phyloP scores from a whole-genome alignment of 495 filamentous ascomycete species.

The Halenospora varia region DNA sequence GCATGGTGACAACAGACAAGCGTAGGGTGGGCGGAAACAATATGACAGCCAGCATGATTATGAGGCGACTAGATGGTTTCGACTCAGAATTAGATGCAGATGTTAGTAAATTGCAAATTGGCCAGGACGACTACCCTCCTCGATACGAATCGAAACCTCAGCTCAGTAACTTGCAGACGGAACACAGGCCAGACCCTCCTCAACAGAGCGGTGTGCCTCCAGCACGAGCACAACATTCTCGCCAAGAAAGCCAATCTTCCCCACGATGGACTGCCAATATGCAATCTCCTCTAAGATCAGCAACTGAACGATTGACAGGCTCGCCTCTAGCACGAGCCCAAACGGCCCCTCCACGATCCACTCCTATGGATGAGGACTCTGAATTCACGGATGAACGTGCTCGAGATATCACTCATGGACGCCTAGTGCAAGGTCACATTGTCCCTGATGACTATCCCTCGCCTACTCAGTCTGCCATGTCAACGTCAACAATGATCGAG shows the following conservation, averaged over 20 bases:
- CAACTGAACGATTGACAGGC: slow-evolving; percentile 1
- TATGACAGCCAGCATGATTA: slow-evolving; percentile 67
- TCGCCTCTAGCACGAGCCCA: slow-evolving; percentile 22
- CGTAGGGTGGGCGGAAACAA: slow-evolving; percentile 56
- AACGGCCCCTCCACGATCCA: slow-evolving; percentile 8
- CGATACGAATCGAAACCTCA: slow-evolving; percentile 5
- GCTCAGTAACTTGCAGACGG: slow-evolving; percentile 1
- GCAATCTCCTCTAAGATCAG: slow-evolving; percentile 15
- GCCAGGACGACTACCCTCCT: slow-evolving; percentile 18
- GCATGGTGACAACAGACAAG: slow-evolving; percentile 91
- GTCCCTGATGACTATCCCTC: slow-evolving; percentile 93
- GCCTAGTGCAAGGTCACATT: slow-evolving; percentile 92
- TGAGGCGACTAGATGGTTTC: slow-evolving; percentile 34
- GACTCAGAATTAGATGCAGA: slow-evolving; percentile 33
- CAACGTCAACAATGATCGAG: slow-evolving; percentile 43
- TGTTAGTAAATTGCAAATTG: slow-evolving; percentile 35
- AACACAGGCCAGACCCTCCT: slow-evolving; percentile 3
- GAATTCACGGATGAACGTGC: slow-evolving; percentile 87
- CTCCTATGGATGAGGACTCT: slow-evolving; percentile 41
- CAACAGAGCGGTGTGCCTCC: slow-evolving; percentile 3
- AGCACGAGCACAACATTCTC: slow-evolving; percentile 7
- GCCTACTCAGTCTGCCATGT: slow-evolving; percentile 60
- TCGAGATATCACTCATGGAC: slow-evolving; percentile 84
- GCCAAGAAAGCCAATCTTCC: slow-evolving; percentile 14
- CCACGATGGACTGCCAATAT: slow-evolving; percentile 10